Conservation (phyloP, 768 basidiomycete species). For the Botryobasidium botryosum region DNA sequence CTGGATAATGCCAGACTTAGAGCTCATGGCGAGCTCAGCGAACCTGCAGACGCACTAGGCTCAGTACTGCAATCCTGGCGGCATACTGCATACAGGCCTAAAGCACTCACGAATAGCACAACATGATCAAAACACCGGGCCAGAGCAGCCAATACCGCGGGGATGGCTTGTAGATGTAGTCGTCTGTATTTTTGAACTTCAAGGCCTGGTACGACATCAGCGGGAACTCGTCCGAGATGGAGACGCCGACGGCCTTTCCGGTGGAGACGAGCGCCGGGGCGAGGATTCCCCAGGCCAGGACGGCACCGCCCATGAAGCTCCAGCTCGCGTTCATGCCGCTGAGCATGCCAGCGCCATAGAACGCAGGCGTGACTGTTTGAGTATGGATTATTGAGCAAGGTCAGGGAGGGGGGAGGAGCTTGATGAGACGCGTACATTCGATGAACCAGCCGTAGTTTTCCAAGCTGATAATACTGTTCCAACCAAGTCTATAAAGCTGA, state of each 20-base stretch:
- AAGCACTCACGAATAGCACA: conserved; percentile 33
- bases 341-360: conserved; percentile 17
- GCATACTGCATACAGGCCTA: no score
- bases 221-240: conserved; percentile 25
- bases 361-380: conserved; percentile 15
- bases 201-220: conserved; percentile 29
- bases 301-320: conserved; percentile 30
- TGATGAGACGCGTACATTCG: conserved; percentile 29
- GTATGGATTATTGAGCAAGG: conserved; percentile 1
- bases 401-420: neutral
- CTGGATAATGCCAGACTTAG: conserved; percentile 17
- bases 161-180: conserved; percentile 29
- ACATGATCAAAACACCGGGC: conserved; percentile 46
- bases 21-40: conserved; percentile 31
- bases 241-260: conserved; percentile 32
- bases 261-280: conserved; percentile 36
- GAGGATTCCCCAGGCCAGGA: conserved; percentile 46
- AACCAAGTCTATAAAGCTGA: conserved; percentile 35
- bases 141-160: conserved; percentile 46
- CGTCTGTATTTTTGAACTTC: conserved; percentile 29
- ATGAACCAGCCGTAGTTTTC: conserved; percentile 44
- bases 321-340: conserved; percentile 13
- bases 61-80: no score
- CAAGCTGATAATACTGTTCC: conserved; percentile 38
- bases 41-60: no score